Percentiles rank a stretch among this genome's conserved stretches.
Evolutionary conservation across 139 green algal species (phyloP).

Genomic region (Chlorella vulgaris): DNA sequence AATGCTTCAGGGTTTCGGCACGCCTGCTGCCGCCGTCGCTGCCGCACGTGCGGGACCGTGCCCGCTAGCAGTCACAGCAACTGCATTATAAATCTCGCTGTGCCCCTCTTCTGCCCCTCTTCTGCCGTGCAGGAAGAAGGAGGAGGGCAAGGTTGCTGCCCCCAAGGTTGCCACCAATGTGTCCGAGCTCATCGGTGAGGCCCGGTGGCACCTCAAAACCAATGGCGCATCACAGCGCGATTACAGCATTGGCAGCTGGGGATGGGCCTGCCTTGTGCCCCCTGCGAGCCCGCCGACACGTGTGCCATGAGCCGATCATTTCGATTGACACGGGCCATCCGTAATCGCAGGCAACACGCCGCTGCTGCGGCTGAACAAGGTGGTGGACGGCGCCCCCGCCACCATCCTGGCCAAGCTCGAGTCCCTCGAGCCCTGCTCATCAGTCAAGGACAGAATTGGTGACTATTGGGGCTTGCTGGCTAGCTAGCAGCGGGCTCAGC

Average conservation of each 20-base stretch:
- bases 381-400: slow-evolving; percentile 56
- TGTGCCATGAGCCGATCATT: too few species aligned
- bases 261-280: not conserved
- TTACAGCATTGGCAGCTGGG: too few species aligned
- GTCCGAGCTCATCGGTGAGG: slow-evolving; percentile 82
- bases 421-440: slow-evolving; percentile 43
- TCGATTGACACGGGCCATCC: too few species aligned
- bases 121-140: slow-evolving; percentile 1
- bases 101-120: not conserved
- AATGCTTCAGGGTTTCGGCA: too few species aligned
- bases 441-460: slow-evolving; percentile 84
- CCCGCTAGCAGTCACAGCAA: too few species aligned
- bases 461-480: too few species aligned
- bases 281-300: not conserved
- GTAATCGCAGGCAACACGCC: slow-evolving; percentile 92
- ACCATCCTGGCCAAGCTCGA: slow-evolving; percentile 51
- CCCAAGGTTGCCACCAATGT: slow-evolving; percentile 76
- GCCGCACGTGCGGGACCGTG: too few species aligned
- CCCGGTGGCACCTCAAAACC: too few species aligned
- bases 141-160: not conserved
- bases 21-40: too few species aligned
- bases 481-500: too few species aligned
- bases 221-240: too few species aligned
- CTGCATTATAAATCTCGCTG: not conserved
- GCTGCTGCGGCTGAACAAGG: slow-evolving; percentile 92